Evolutionary conservation across 352 stramenopile species (phyloP).

Genomic region (Phytophthora colocasiae): DNA sequence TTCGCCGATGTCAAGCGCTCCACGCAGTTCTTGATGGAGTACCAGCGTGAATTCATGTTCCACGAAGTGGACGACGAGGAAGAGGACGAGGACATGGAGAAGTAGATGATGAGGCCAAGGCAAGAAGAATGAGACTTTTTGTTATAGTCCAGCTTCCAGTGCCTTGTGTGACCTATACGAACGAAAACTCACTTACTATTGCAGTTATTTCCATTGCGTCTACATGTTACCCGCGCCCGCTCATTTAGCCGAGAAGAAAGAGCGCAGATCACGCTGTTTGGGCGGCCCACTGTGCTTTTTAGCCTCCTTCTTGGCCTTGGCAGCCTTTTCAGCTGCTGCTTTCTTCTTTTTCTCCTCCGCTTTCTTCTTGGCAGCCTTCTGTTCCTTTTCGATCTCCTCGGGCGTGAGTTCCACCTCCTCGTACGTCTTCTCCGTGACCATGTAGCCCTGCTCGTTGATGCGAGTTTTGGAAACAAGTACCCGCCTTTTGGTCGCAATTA

Average conservation of each 20-base stretch:
- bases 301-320: conserved; percentile 59
- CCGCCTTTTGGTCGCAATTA: conserved; percentile 54
- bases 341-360: conserved; percentile 55
- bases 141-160: conserved; percentile 11
- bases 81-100: conserved; percentile 42
- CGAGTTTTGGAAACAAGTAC: conserved; percentile 73
- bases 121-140: conserved; percentile 2
- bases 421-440: conserved; percentile 83
- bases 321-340: conserved; percentile 38
- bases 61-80: conserved; percentile 89
- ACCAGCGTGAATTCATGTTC: conserved; percentile 99
- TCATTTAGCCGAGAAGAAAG: conserved; percentile 63
- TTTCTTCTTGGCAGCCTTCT: conserved; percentile 51
- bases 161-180: conserved; percentile 41
- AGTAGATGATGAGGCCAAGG: conserved; percentile 25
- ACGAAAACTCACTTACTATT: conserved; percentile 39
- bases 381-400: conserved; percentile 64
- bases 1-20: conserved; percentile 99
- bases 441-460: conserved; percentile 87
- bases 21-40: conserved; percentile 99
- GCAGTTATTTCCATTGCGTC: conserved; percentile 33
- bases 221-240: conserved; percentile 23
- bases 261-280: conserved; percentile 77
- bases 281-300: conserved; percentile 50
- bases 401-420: conserved; percentile 74